phyloP scores from a whole-genome alignment of 2,329 filamentous ascomycete genomes.

The Curvularia eragrostidis region DNA sequence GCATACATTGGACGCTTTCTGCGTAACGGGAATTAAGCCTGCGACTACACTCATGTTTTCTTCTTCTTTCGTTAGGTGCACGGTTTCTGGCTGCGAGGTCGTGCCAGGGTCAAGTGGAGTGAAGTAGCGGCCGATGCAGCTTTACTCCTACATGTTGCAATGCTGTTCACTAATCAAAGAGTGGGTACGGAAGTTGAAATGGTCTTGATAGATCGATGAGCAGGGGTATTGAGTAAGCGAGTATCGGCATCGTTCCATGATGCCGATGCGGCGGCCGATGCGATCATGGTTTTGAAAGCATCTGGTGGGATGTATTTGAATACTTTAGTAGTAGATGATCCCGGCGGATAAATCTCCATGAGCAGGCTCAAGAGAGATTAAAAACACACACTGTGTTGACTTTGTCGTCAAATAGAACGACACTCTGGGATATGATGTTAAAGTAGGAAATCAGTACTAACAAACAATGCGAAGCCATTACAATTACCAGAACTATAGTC shows the following conservation, averaged over 20 bases:
- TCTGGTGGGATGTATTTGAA: too few relatives aligned
- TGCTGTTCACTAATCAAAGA: neutral
- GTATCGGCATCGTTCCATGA: neutral
- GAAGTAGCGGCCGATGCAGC: conserved; percentile 8
- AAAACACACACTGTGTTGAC: too few relatives aligned
- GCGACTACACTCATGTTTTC: conserved; percentile 5
- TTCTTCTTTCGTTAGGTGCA: neutral
- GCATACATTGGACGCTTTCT: conserved; percentile 23
- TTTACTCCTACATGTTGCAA: conserved; percentile 1
- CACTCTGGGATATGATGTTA: too few relatives aligned
- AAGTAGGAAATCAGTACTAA: too few relatives aligned
- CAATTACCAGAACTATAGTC: too few relatives aligned
- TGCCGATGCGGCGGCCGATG: neutral
- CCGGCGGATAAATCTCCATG: too few relatives aligned
- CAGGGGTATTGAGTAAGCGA: neutral
- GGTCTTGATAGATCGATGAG: neutral
- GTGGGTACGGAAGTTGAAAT: neutral
- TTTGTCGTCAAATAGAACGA: too few relatives aligned
- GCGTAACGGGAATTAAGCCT: conserved; percentile 14
- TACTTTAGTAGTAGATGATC: too few relatives aligned
- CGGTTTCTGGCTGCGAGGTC: neutral
- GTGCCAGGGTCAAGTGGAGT: neutral
- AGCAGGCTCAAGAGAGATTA: too few relatives aligned
- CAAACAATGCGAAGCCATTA: too few relatives aligned
- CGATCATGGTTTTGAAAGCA: neutral